Base-by-base conservation (phyloP, 306 rosid genomes). In the Cucumis melo region DNA sequence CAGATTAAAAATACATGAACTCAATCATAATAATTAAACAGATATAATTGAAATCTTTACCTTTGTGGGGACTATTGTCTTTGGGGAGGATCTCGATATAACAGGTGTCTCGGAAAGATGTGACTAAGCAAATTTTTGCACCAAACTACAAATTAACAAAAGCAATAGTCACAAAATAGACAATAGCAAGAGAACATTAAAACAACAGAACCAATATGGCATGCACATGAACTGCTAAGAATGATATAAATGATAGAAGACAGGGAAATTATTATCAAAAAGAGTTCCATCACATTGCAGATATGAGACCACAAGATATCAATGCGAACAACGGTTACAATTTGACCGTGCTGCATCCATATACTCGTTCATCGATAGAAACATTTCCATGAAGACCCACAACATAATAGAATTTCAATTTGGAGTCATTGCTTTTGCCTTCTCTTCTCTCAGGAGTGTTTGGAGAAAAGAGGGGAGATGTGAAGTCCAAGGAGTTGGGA, bases 41-140 rank as follows among this genome's bases (percentile, higher is more conserved):
- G 57, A 48, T 9, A 46, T 48, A 48, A 48, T 19, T 11, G 46
- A 61, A 77, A 79, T 74, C 80, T 80, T 77, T 85, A 84, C 99
- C 99, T 88, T 86, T 87, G 10, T 80, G 65, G 65, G 86, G 90
- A 53, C 67, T 86, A 77, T 85, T 73, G 82, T 92, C 86, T 55
- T 91, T 94, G 14, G 99, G 99, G 84, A 88, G 88, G 86, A 94
- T 94, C 92, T 94, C 99, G 38, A 94, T 81, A 53, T 86, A 94
- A 85, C 91, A 86, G 48, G 97, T 89, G 75, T 94, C 99, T 81
- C 93, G 89, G 75, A 94, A 94, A 67, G 99, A 94, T 57, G 99
- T 94, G 77, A 94, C 86, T 58, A 94, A 73, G 84, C 96, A 92
- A 77, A 94, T 90, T 85, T 94, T 94, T 79, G 96, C 92, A 29